phyloP scores from a whole-genome alignment of 768 basidiomycete genomes.

The Pulveroboletus frians region DNA sequence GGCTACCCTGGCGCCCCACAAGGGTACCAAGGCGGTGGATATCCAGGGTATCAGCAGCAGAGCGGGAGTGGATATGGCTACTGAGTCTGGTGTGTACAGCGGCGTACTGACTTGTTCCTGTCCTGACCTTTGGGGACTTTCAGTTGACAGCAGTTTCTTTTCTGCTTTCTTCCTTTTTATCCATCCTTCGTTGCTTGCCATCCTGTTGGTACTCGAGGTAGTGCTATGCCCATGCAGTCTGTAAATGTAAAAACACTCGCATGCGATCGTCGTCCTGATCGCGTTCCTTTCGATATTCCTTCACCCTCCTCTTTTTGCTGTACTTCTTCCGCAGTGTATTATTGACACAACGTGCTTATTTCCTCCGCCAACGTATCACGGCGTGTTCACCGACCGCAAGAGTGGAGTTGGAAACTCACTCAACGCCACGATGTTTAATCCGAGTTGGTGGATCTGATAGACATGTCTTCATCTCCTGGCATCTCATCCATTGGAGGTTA shows the following conservation, averaged over 20 bases:
- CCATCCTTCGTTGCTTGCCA: background rate
- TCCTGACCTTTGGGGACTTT: background rate
- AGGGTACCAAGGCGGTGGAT: conserved; percentile 22
- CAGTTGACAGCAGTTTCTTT: background rate
- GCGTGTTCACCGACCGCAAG: too few relatives aligned
- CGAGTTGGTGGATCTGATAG: too few relatives aligned
- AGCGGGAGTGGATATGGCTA: conserved; percentile 26
- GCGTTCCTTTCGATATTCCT: background rate
- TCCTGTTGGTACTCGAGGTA: conserved; percentile 3
- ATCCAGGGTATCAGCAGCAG: conserved; percentile 25
- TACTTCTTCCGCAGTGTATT: conserved; percentile 7
- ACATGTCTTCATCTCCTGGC: too few relatives aligned
- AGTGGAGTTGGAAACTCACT: too few relatives aligned
- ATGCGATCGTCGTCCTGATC: conserved; percentile 3
- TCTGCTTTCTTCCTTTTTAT: background rate
- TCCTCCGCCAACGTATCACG: background rate
- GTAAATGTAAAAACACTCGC: conserved; percentile 17
- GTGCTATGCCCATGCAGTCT: conserved; percentile 10
- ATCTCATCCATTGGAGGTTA: too few relatives aligned
- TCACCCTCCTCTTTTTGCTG: background rate
- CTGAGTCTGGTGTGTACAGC: conserved; percentile 8
- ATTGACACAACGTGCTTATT: conserved; percentile 3
- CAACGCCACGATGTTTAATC: too few relatives aligned
- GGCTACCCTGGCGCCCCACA: conserved; percentile 14
- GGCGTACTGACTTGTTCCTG: too few relatives aligned